Percentiles rank a stretch among this genome's conserved stretches.
Evolutionary conservation across 306 rosid genomes (phyloP).

Genomic region (Cucurbita argyrosperma): DNA sequence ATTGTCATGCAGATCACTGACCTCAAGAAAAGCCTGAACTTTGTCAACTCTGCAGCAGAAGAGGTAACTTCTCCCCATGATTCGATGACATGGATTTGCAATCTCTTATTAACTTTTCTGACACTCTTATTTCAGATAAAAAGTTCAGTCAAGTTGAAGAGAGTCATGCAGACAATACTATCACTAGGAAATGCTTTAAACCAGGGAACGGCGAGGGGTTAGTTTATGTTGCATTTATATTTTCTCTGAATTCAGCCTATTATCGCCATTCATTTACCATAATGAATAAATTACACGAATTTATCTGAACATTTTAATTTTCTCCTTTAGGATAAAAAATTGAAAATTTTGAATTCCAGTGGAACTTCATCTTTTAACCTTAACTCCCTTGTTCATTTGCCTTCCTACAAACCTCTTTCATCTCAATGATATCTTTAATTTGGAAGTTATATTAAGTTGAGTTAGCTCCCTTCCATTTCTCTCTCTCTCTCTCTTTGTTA

Average conservation of each 20-base stretch:
- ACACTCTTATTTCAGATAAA: constrained; percentile 46
- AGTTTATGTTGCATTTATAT: constrained; percentile 17
- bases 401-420: background rate
- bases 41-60: constrained; percentile 58
- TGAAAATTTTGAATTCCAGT: background rate
- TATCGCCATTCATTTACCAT: background rate
- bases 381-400: background rate
- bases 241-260: constrained; percentile 8
- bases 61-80: constrained; percentile 43
- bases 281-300: background rate
- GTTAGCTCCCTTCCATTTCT: background rate
- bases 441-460: background rate
- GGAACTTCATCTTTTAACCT: background rate
- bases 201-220: constrained; percentile 92
- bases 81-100: background rate
- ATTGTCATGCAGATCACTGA: constrained; percentile 56
- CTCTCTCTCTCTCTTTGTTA: background rate
- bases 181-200: constrained; percentile 93
- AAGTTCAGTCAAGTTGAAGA: constrained; percentile 68
- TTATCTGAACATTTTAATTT: background rate
- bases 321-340: background rate
- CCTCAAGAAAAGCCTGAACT: constrained; percentile 51
- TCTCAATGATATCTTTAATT: background rate
- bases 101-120: background rate
- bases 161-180: constrained; percentile 93